phyloP scores from a whole-genome alignment of 2,329 filamentous ascomycete species.

The Venturia nashicola region DNA sequence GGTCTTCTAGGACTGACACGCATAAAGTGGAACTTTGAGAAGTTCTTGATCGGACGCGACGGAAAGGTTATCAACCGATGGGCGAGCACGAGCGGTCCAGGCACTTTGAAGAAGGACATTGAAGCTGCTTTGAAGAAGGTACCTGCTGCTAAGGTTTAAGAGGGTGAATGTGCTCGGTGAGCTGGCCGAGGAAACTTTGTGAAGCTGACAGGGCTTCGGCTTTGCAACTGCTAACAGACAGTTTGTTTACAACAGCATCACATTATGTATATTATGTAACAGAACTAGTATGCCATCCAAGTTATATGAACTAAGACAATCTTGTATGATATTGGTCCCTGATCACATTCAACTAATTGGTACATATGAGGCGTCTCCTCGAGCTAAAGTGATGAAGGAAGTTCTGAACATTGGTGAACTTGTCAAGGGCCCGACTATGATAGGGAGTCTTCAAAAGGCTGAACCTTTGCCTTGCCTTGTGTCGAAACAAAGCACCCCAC shows the following conservation, averaged over 20 bases:
- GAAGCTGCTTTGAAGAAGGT: constrained; percentile 49
- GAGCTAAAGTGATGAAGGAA: too few relatives aligned
- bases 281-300: neutral
- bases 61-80: constrained; percentile 77
- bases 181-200: neutral
- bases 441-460: neutral
- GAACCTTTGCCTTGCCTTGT: neutral
- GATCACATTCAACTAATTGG: too few relatives aligned
- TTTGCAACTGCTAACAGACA: too few relatives aligned
- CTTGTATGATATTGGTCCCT: too few relatives aligned
- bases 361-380: too few relatives aligned
- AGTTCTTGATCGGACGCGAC: constrained; percentile 81
- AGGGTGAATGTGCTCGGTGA: too few relatives aligned
- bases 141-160: neutral
- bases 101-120: constrained; percentile 63
- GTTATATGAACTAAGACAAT: neutral
- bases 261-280: neutral
- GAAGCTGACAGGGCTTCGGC: neutral
- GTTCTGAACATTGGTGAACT: too few relatives aligned
- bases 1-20: constrained; percentile 79
- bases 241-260: too few relatives aligned
- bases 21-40: constrained; percentile 99
- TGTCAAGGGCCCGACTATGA: too few relatives aligned
- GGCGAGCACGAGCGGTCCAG: constrained; percentile 81
- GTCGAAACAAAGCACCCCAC: neutral